Evolutionary conservation across 2,329 filamentous ascomycete genomes (phyloP), one percentile per base, ranked within the genome.

Genomic region (Akanthomyces lecanii): DNA sequence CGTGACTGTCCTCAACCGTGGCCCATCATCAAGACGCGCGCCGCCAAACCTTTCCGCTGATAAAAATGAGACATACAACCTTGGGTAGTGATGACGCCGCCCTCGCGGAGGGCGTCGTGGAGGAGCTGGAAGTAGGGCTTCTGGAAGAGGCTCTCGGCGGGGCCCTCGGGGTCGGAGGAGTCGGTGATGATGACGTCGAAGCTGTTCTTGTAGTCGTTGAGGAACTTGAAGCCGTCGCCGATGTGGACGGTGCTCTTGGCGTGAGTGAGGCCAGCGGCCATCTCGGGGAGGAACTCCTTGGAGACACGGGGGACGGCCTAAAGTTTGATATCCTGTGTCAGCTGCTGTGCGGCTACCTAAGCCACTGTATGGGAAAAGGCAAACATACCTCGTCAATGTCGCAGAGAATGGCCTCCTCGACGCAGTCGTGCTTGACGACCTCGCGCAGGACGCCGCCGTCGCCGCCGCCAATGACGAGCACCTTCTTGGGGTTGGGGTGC

Each of bases 131-230:
- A 99, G 86, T 99, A 99, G 66, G 92, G 89, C 85, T 97, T 97
- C 86, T 98, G 87, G 89, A 99, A 99, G 68, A 99, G 86, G 72
- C 86, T 89, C 86, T 98, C 93, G 70, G 95, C 95, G 38, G 95
- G 95, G 67, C 95, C 95, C 77, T 98, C 95, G 62, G 95, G 95
- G 77, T 99, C 95, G 66, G 92, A 97, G 69, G 92, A 96, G 82
- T 99, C 95, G 73, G 95, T 99, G 82, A 99, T 98, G 83, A 99
- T 99, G 74, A 99, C 93, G 75, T 99, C 95, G 76, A 99, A 99
- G 75, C 89, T 85, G 83, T 97, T 93, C 88, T 97, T 94, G 85
- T 92, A 93, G 77, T 97, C 90, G 76, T 90, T 87, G 68, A 99
- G 86, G 85, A 97, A 99, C 85, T 98, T 95, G 88, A 99, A 99